Conservation (phyloP, 768 basidiomycete species). For the Lyophyllum atratum region DNA sequence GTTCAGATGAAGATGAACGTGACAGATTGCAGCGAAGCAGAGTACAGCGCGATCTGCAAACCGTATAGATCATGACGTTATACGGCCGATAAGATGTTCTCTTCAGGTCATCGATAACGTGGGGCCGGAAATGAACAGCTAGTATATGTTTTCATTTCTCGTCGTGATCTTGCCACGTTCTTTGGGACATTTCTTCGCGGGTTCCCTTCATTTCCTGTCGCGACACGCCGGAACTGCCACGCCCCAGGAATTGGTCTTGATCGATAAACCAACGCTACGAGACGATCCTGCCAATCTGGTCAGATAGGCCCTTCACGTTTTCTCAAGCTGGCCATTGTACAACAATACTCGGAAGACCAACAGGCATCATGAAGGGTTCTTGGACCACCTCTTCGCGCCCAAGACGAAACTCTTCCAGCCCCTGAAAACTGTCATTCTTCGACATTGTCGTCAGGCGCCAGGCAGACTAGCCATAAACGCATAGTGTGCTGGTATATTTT, state of each 20-base stretch:
- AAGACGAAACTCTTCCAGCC: background rate
- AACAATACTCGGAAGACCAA: background rate
- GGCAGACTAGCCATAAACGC: background rate
- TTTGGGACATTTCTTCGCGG: background rate
- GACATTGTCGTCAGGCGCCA: background rate
- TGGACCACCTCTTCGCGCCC: background rate
- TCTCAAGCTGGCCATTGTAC: background rate
- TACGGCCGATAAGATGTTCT: background rate
- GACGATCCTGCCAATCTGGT: background rate
- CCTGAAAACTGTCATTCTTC: background rate
- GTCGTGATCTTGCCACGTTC: background rate
- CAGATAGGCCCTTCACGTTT: background rate
- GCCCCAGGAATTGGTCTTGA: background rate
- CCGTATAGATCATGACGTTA: background rate
- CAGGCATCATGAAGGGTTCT: background rate
- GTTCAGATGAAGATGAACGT: background rate
- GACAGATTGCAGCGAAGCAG: background rate
- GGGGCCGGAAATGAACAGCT: background rate
- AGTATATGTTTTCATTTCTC: background rate
- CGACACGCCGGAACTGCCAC: background rate
- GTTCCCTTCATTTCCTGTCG: background rate
- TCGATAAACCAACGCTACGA: background rate
- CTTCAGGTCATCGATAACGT: background rate
- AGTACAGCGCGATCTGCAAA: background rate
- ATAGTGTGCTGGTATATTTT: background rate